A percentile compares a stretch with the other conserved stretches of the same genome.
phyloP scores from a whole-genome alignment of 805 yeast species.

The Sugiyamaella smithiae region DNA sequence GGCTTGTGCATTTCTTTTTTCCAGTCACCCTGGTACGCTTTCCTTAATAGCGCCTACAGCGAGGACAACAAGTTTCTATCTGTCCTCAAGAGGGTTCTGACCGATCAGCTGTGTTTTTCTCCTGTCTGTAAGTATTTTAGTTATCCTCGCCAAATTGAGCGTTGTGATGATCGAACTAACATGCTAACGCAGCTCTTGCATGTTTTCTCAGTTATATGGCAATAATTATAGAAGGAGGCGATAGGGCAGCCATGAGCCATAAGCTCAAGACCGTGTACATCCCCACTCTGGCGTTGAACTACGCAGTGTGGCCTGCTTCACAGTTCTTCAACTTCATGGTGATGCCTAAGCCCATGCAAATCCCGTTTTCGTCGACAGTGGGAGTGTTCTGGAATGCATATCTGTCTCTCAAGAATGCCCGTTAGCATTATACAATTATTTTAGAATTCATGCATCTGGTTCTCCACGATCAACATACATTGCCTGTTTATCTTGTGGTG shows the following conservation, averaged over 20 bases:
- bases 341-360: constrained; percentile 78
- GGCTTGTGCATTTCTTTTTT: constrained; percentile 73
- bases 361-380: constrained; percentile 83
- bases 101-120: constrained; percentile 87
- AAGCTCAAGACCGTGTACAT: constrained; percentile 62
- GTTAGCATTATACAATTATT: constrained; percentile 2
- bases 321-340: constrained; percentile 74
- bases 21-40: constrained; percentile 86
- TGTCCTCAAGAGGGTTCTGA: constrained; percentile 78
- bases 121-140: constrained; percentile 50
- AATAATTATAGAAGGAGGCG: constrained; percentile 72
- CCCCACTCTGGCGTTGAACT: constrained; percentile 66
- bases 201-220: constrained; percentile 84
- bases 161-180: neutral
- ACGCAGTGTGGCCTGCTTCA: constrained; percentile 89
- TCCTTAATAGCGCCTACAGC: constrained; percentile 72
- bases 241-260: constrained; percentile 55
- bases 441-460: neutral
- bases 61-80: constrained; percentile 73
- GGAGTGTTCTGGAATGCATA: constrained; percentile 95
- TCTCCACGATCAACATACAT: too few relatives aligned
- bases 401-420: constrained; percentile 41
- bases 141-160: too few relatives aligned
- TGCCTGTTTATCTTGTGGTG: too few relatives aligned
- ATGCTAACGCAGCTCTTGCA: constrained; percentile 48